Conservation (phyloP, 2,329 filamentous ascomycete genomes). For the Hypoxylon sp. region DNA sequence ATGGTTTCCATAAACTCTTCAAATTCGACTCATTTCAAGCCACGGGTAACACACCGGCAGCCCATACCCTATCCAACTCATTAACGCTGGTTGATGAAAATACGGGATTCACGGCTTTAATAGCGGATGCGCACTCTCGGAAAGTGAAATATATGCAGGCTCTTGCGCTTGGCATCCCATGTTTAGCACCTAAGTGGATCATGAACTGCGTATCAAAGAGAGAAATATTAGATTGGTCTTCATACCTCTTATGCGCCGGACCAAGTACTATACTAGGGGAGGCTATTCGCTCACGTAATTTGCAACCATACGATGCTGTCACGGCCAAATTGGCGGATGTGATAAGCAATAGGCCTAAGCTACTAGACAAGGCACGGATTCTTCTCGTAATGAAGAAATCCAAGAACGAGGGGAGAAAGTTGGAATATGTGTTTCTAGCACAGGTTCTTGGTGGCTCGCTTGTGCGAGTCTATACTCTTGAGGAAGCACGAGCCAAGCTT, state of each 20-base stretch:
- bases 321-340: conserved; percentile 71
- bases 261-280: conserved; percentile 82
- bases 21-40: conserved; percentile 59
- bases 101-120: conserved; percentile 84
- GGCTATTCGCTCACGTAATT: conserved; percentile 80
- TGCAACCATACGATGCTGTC: conserved; percentile 72
- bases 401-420: conserved; percentile 74
- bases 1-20: conserved; percentile 88
- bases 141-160: conserved; percentile 96
- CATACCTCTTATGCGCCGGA: conserved; percentile 89
- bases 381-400: conserved; percentile 79
- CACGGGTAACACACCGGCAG: conserved; percentile 50
- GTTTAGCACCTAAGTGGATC: conserved; percentile 86
- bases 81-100: conserved; percentile 70
- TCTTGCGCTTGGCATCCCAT: conserved; percentile 89
- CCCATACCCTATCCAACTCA: conserved; percentile 44
- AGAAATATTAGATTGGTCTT: conserved; percentile 78
- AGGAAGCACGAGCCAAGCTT: conserved; percentile 74
- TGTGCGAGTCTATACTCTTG: conserved; percentile 74
- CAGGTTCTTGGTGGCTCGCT: conserved; percentile 83
- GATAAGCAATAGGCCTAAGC: conserved; percentile 71
- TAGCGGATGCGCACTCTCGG: conserved; percentile 88
- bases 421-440: conserved; percentile 84
- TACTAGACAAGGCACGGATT: conserved; percentile 76
- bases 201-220: conserved; percentile 76